Evolutionary conservation across 805 yeast species (phyloP), one percentile per base, ranked within the genome.

Genomic region (Pichia kluyveri): DNA sequence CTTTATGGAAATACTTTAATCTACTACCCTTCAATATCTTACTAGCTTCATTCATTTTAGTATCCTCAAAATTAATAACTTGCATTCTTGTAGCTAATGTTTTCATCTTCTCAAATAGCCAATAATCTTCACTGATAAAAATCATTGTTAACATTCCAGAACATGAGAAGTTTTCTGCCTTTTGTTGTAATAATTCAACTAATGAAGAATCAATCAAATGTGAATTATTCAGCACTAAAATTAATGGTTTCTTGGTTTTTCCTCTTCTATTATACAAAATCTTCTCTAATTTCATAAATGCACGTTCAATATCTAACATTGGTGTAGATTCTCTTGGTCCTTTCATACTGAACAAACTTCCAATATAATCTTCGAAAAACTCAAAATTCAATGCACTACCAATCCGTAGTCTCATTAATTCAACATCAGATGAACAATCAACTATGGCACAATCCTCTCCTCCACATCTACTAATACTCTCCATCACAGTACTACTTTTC

Each of bases 281-380:
- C 54, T 79, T 79, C 58, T 87, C 95, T 10, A 86, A 65, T 53
- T 82, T 83, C 51, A 79, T 76, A 62, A 87, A 83, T 0, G 93
- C 95, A 43, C 95, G 69, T 60, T 86, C 95, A 41, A 86, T 86
- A 59, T 86, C 95, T 38, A 86, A 66, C 43, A 86, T 62, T 0
- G 93, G 91, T 0, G 90, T 84, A 6, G 93, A 83, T 53, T 86
- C 95, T 49, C 95, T 71, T 12, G 95, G 95, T 0, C 95, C 95
- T 30, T 86, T 67, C 43, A 86, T 83, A 15, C 88, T 81, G 55
- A 86, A 86, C 47, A 86, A 68, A 0, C 90, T 79, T 0, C 95
- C 95, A 48, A 86, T 79, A 61, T 86, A 86, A 62, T 86, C 95
- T 58, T 86, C 95, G 53, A 76, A 82, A 60, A 72, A 86, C 39